These are phyloP conservation scores for Penicillium sp. DNA, from an alignment of 2,329 filamentous ascomycete species.

Conservation along the genomic window DNA sequence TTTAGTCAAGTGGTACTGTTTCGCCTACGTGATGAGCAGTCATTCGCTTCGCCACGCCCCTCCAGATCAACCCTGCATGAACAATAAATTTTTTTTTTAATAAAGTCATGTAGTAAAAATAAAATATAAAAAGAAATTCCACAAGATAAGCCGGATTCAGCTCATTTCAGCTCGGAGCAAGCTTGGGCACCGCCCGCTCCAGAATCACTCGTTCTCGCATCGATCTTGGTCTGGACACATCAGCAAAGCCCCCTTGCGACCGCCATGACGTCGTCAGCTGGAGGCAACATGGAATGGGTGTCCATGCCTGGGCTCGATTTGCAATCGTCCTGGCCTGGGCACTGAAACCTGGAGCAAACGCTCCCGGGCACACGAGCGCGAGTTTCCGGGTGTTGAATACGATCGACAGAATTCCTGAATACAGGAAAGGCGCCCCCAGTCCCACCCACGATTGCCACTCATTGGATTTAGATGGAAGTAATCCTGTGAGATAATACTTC, in stretches of 20 bases:
- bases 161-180: background rate
- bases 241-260: conserved; percentile 6
- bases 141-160: background rate
- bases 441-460: background rate
- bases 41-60: background rate
- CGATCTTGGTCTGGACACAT: background rate
- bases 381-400: background rate
- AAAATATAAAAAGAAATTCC: background rate
- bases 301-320: background rate
- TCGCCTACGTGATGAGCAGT: background rate
- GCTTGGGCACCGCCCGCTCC: background rate
- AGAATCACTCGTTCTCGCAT: background rate
- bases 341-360: background rate
- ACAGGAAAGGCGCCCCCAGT: too few relatives aligned
- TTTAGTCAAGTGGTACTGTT: background rate
- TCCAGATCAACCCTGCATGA: background rate
- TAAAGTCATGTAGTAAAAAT: too few relatives aligned
- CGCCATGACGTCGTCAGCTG: conserved; percentile 13
- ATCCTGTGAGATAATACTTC: background rate
- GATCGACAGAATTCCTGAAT: background rate
- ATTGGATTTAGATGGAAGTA: background rate
- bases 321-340: background rate
- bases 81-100: background rate
- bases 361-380: background rate
- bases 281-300: background rate